These are phyloP conservation scores for Colletotrichum eleusines DNA, from an alignment of 2,329 filamentous ascomycete genomes.

Conservation along the genomic window DNA sequence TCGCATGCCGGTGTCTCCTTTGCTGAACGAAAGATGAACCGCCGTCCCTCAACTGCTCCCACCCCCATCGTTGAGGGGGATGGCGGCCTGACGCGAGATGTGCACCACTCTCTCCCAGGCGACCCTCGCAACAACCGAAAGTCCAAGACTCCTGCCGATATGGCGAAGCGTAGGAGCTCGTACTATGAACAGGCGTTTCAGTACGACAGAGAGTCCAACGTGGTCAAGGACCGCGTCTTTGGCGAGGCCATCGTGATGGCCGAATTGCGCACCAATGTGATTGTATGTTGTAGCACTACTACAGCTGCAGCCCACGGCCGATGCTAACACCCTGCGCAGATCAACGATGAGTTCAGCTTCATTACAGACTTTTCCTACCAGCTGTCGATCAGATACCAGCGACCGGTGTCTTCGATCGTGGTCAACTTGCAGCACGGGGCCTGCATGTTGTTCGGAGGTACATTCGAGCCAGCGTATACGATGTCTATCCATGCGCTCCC, in stretches of 20 bases:
- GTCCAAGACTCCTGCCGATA: conserved; percentile 49
- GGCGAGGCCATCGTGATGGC: conserved; percentile 71
- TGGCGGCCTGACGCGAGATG: conserved; percentile 52
- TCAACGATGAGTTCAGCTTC: conserved; percentile 80
- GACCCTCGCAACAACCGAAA: conserved; percentile 50
- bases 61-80: conserved; percentile 53
- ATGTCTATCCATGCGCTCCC: conserved; percentile 80
- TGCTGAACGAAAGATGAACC: conserved; percentile 49
- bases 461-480: conserved; percentile 83
- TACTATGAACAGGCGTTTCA: conserved; percentile 63
- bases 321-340: conserved; percentile 56
- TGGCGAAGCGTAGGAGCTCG: conserved; percentile 54
- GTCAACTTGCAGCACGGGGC: conserved; percentile 81
- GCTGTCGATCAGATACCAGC: conserved; percentile 80
- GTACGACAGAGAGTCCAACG: conserved; percentile 48
- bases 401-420: conserved; percentile 79
- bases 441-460: conserved; percentile 80
- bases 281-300: conserved; percentile 60
- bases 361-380: conserved; percentile 80
- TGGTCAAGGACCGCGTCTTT: conserved; percentile 60
- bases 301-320: not conserved
- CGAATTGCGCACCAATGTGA: conserved; percentile 74
- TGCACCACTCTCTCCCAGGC: conserved; percentile 56
- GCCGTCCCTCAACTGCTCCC: conserved; percentile 43
- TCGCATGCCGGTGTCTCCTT: conserved; percentile 44